phyloP scores from a whole-genome alignment of 495 filamentous ascomycete species.

The Neurospora sp. region DNA sequence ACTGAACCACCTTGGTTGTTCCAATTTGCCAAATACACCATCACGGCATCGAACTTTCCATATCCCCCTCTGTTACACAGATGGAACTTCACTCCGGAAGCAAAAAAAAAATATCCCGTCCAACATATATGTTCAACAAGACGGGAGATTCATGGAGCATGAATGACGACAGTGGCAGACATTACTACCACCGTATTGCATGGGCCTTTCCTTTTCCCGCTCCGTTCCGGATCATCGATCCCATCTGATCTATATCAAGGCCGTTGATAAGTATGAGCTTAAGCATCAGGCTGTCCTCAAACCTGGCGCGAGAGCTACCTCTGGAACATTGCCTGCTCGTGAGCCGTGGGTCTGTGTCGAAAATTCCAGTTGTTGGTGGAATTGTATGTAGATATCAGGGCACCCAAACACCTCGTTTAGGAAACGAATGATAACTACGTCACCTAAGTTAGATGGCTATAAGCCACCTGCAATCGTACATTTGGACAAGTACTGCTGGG shows the following conservation, averaged over 20 bases:
- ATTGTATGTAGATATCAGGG: not conserved
- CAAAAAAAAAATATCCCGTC: not conserved
- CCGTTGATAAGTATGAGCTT: not conserved
- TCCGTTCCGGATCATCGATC: not conserved
- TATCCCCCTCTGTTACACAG: not conserved
- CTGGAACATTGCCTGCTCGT: not conserved
- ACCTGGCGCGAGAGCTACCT: not conserved
- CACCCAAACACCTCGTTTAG: not conserved
- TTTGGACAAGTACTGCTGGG: not conserved
- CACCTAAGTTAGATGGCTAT: not conserved
- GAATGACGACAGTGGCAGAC: not conserved
- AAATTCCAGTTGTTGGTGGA: not conserved
- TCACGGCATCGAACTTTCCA: not conserved
- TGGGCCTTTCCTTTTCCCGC: not conserved
- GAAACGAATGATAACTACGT: not conserved
- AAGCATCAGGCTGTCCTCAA: not conserved
- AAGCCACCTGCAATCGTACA: not conserved
- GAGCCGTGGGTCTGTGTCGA: not conserved
- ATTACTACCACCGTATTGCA: not conserved
- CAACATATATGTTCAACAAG: not conserved
- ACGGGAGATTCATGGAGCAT: not conserved
- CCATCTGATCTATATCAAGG: not conserved
- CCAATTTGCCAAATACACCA: not conserved
- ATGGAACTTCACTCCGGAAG: not conserved
- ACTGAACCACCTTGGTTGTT: not conserved